phyloP scores from a whole-genome alignment of 768 basidiomycete species.

The Boletellus ananas region DNA sequence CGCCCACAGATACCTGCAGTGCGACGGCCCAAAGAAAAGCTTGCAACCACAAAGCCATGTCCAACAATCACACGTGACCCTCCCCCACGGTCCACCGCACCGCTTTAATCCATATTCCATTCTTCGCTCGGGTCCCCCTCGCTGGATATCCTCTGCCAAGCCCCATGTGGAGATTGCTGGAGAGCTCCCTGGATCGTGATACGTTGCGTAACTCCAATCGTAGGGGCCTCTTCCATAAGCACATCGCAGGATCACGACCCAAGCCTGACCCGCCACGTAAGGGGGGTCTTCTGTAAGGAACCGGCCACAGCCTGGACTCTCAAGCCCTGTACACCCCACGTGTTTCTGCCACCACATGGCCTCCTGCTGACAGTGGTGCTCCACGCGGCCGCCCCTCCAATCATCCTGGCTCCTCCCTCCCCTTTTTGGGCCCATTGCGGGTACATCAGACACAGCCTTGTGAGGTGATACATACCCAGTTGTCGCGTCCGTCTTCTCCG shows the following conservation, averaged over 20 bases:
- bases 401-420: too few species aligned
- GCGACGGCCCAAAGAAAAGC: slow-evolving; percentile 5
- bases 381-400: too few species aligned
- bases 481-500: too few species aligned
- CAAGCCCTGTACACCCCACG: slow-evolving; percentile 3
- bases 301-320: too few species aligned
- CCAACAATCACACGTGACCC: not conserved
- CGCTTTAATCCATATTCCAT: too few species aligned
- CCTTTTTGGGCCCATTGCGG: too few species aligned
- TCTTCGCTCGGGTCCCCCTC: too few species aligned
- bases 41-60: slow-evolving; percentile 10
- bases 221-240: not conserved
- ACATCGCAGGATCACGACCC: slow-evolving; percentile 1
- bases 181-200: not conserved
- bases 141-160: not conserved
- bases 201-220: not conserved
- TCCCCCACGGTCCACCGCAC: not conserved
- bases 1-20: too few species aligned
- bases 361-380: too few species aligned
- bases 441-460: too few species aligned
- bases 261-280: slow-evolving; percentile 2
- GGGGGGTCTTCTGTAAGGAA: not conserved
- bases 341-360: not conserved
- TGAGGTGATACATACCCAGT: too few species aligned
- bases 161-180: not conserved